Percentiles rank a stretch among this genome's conserved stretches.
These are phyloP conservation scores for Xerocomus potaroensis DNA, from an alignment of 768 basidiomycete genomes.

Conservation along the genomic window DNA sequence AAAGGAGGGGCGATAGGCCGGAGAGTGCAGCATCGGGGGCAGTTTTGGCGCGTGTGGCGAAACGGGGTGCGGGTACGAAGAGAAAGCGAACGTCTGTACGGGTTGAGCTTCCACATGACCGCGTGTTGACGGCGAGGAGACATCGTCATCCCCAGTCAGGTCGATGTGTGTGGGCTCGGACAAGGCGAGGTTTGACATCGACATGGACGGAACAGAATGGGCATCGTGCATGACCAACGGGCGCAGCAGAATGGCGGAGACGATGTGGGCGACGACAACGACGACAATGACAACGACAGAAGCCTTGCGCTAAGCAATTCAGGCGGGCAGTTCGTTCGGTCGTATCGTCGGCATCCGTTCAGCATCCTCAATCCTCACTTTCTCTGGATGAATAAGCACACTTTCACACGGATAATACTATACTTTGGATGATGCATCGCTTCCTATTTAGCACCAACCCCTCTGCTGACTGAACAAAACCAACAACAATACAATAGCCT, in stretches of 20 bases:
- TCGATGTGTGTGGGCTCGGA: constrained; percentile 58
- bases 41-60: constrained; percentile 26
- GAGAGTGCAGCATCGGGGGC: constrained; percentile 16
- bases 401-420: constrained; percentile 16
- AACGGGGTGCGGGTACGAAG: constrained; percentile 21
- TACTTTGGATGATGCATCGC: constrained; percentile 6
- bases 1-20: constrained; percentile 49
- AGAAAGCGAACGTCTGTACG: constrained; percentile 23
- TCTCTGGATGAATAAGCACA: constrained; percentile 22
- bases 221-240: constrained; percentile 25
- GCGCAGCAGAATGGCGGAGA: constrained; percentile 1
- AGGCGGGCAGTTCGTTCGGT: constrained; percentile 3
- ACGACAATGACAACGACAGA: neutral
- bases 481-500: neutral
- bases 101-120: constrained; percentile 38
- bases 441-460: constrained; percentile 19
- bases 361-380: constrained; percentile 13
- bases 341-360: constrained; percentile 27
- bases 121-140: constrained; percentile 29
- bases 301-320: neutral
- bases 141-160: constrained; percentile 68
- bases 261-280: neutral
- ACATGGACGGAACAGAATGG: constrained; percentile 28
- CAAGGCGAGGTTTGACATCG: constrained; percentile 34
- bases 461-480: too few relatives aligned